These are phyloP conservation scores for Acacia acuminata DNA, from an alignment of 306 rosid genomes.

Conservation along the genomic window DNA sequence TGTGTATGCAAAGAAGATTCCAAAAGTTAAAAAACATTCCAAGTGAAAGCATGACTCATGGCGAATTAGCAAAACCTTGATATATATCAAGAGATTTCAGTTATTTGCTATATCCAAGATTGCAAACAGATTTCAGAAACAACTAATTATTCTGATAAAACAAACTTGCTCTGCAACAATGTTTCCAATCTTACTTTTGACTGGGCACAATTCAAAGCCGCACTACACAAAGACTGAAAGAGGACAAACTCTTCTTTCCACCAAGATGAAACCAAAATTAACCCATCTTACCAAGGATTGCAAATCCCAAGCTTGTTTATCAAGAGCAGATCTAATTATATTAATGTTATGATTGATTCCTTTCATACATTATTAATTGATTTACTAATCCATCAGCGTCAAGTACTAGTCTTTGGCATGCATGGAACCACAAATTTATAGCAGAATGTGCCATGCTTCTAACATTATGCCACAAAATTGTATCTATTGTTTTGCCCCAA, in stretches of 20 bases:
- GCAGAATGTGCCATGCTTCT: constrained; percentile 20
- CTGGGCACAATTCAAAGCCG: not conserved
- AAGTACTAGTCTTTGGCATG: not conserved
- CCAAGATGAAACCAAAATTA: not conserved
- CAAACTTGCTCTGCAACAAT: not conserved
- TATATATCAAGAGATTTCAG: not conserved
- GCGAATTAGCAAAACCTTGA: not conserved
- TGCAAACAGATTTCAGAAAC: not conserved
- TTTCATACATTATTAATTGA: not conserved
- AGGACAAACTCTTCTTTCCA: not conserved
- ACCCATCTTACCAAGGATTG: not conserved
- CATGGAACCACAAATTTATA: not conserved
- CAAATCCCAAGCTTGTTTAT: not conserved
- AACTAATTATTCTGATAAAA: not conserved
- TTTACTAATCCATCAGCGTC: not conserved
- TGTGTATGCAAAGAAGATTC: constrained; percentile 11
- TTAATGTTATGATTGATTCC: not conserved
- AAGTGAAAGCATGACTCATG: not conserved
- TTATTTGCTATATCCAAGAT: not conserved
- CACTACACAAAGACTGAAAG: not conserved
- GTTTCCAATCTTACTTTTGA: not conserved
- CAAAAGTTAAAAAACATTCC: not conserved
- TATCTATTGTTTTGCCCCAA: not conserved
- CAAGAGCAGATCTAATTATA: not conserved
- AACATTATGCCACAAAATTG: constrained; percentile 17